Conservation (phyloP, 2,329 filamentous ascomycete species). For the Daldinia eschscholtzii region DNA sequence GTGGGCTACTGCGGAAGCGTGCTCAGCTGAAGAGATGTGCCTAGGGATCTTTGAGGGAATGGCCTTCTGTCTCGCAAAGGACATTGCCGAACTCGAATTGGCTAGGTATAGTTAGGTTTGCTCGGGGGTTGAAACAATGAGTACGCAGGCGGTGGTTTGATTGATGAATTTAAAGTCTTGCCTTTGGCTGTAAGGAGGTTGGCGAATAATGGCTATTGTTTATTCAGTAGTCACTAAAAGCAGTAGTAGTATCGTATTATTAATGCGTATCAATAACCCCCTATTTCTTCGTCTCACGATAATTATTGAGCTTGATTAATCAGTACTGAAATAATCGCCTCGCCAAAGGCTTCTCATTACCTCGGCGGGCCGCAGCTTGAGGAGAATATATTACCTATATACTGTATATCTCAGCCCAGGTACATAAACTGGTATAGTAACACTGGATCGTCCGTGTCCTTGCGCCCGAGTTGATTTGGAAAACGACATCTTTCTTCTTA, state of each 20-base stretch:
- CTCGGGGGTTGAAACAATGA: background rate
- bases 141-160: background rate
- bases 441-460: background rate
- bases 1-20: slow-evolving; percentile 2
- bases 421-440: background rate
- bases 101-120: background rate
- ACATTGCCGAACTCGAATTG: background rate
- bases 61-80: background rate
- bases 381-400: background rate
- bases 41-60: slow-evolving; percentile 5
- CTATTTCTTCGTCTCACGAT: background rate
- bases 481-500: background rate
- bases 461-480: background rate
- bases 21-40: slow-evolving; percentile 5
- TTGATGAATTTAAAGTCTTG: background rate
- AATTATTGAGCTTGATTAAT: background rate
- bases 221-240: background rate
- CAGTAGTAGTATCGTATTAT: slow-evolving; percentile 16
- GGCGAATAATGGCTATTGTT: background rate
- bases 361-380: background rate
- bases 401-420: slow-evolving; percentile 2
- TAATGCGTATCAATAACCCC: slow-evolving; percentile 25
- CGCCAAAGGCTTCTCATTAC: background rate
- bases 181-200: background rate
- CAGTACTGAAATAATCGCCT: background rate